Base-by-base conservation (phyloP, 148 eudicot species). In the Chenopodium formosanum region DNA sequence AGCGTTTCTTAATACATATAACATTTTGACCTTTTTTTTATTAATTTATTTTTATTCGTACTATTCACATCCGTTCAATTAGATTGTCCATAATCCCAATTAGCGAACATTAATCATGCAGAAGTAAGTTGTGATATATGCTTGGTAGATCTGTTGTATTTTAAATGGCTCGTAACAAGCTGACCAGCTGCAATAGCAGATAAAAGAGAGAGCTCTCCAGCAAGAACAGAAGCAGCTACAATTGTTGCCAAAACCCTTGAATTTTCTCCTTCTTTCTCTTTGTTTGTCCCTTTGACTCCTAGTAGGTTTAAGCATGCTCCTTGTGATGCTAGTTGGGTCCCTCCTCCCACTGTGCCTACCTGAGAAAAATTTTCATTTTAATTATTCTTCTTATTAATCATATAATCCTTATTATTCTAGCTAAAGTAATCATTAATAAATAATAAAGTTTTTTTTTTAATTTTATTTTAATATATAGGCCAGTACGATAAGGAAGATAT, bases 121-220 rank as follows among this genome's bases (percentile, higher is more conserved):
- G 62, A 2, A 13, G 5, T 56, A 2, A 56, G 20, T 56, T 48
- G 62, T 2, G 6, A 14, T 56, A 64, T 64, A 27, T 86, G 78
- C 60, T 47, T 76, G 83, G 65, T 83, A 25, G 88, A 86, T 77
- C 88, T 70, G 70, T 86, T 86, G 71, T 82, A 86, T 68, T 86
- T 86, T 74, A 86, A 70, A 56, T 86, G 88, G 25, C 88, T 86
- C n/a, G 83, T 86, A 56, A 86, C 88, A 70, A 86, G 85, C 17
- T 86, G 88, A 1, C 85, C 88, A 22, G 88, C 85, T 58, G 88
- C 82, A 50, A 86, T 82, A 34, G 88, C 88, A 13, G 88, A 86
- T 48, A 86, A 74, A 50, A 86, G 81, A 20, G 88, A 86, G 11
- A 86, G 83, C 46, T 86, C 88, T 46, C 88, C 88, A 19, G 88